Base-by-base conservation (phyloP, 2,329 filamentous ascomycete genomes). In the Leptographium lundbergii region DNA sequence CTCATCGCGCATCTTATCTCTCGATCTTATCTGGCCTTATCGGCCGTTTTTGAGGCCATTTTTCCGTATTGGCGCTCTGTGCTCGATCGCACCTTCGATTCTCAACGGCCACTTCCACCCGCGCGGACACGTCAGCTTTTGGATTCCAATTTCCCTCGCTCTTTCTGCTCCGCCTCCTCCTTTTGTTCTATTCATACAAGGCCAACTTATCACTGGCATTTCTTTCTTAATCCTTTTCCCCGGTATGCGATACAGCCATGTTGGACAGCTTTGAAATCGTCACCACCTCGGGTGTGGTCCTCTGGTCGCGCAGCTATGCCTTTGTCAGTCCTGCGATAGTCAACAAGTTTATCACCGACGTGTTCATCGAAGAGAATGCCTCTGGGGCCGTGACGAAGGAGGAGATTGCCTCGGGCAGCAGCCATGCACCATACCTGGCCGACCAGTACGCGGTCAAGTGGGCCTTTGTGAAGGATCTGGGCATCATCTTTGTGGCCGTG, bases 381-480 rank as follows among this genome's bases (percentile, higher is more conserved):
- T 14, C 58, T n/a, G 80, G 84, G 60, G 78, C 78, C 56, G 77
- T 80, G 57, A 77, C 81, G 59, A 77, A 84, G 57, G 82, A 83
- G 64, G 81, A 84, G 61, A 73, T 78, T 54, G 75, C 73, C 56
- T 82, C 84, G 7, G 79, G 84, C 17, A 75, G 81, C 19, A 76
- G 74, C 56, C 61, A 62, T 51, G 82, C 88, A 19, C 80, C 86
- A 0, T 99, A 94, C 75, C 89, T 84, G 72, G 88, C 89, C 68
- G 94, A 97, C 66, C 91, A 95, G 65, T 95, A 97, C 70, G 97
- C 91, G 0, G 72, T 99, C 65, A 95, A 94, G 75, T 99, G 92
- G 89, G 91, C 90, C 5, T 84, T 88, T 42, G 87, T 87, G 58
- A 97, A 96, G 74, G 94, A 99, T 69, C 77, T 97, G 57, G 91